A percentile compares a stretch with the other conserved stretches of the same genome.
Conservation (phyloP, 768 basidiomycete species). For the Lentinula edodes region DNA sequence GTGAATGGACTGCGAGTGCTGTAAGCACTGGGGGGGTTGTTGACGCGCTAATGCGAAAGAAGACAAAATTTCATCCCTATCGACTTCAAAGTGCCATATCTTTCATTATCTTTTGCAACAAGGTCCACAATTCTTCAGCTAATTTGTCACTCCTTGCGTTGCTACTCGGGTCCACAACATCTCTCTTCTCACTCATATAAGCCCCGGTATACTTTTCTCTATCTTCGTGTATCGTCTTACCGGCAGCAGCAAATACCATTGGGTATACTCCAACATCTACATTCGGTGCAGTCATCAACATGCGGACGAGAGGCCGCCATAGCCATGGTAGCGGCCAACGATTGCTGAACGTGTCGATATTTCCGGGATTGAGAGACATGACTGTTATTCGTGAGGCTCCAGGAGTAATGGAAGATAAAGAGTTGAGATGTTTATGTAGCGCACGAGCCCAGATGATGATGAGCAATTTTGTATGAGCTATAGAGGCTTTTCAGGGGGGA, state of each 20-base stretch:
- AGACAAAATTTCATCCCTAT: no score
- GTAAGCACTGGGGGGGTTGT: no score
- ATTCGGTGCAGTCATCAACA: neutral
- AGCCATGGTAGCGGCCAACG: neutral
- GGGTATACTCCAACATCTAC: constrained; percentile 9
- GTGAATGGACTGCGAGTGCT: no score
- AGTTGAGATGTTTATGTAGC: constrained; percentile 5
- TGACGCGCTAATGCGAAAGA: no score
- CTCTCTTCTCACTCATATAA: constrained; percentile 15
- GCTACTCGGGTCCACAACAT: neutral
- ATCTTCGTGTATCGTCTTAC: constrained; percentile 10
- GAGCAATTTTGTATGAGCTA: constrained; percentile 14
- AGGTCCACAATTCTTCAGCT: constrained; percentile 13
- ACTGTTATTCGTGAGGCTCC: neutral
- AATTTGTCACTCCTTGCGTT: constrained; percentile 8
- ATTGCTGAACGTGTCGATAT: neutral
- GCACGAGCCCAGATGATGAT: constrained; percentile 3
- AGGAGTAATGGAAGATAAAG: neutral
- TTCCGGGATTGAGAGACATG: neutral
- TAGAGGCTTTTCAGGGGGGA: neutral
- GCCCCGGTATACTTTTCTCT: constrained; percentile 13
- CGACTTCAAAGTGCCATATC: neutral
- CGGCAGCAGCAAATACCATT: constrained; percentile 15
- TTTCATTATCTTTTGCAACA: constrained; percentile 9
- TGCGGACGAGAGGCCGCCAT: neutral